Evolutionary conservation across 805 yeast genomes (phyloP).

Genomic region (Myxozyma mucilagina): DNA sequence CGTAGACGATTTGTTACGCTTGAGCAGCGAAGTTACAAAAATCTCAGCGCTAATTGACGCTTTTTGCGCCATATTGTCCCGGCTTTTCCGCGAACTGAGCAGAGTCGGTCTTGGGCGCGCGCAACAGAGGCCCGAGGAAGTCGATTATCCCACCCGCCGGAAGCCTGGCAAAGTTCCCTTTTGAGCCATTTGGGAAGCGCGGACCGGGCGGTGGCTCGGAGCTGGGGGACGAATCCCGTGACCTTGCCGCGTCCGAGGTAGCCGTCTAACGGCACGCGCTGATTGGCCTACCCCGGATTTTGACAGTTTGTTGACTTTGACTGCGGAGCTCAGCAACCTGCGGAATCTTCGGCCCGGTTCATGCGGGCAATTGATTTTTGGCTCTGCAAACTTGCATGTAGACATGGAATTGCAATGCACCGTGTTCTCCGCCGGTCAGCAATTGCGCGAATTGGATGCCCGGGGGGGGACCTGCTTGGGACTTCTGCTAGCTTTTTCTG

Average conservation of each 20-base stretch:
- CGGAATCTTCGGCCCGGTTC: too few relatives aligned
- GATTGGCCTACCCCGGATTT: conserved; percentile 11
- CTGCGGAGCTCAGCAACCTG: too few relatives aligned
- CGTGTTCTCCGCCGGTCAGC: background rate
- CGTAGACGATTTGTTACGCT: background rate
- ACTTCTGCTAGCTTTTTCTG: background rate
- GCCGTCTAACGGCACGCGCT: background rate
- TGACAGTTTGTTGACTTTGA: background rate
- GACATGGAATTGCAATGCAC: background rate
- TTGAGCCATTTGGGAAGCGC: background rate
- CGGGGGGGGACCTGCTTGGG: background rate
- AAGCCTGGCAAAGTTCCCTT: background rate
- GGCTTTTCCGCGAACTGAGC: too few relatives aligned
- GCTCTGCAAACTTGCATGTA: background rate
- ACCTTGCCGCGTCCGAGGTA: background rate
- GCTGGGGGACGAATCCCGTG: conserved; percentile 2
- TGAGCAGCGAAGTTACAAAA: too few relatives aligned
- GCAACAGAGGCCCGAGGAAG: too few relatives aligned
- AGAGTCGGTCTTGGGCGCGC: too few relatives aligned
- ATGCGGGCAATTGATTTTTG: too few relatives aligned
- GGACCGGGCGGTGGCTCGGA: conserved; percentile 7
- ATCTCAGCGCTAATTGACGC: too few relatives aligned
- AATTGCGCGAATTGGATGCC: background rate
- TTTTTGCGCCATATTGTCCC: too few relatives aligned
- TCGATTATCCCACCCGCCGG: background rate